Base-by-base conservation (phyloP, 83 land plant genomes). In the Thuja plicata region DNA sequence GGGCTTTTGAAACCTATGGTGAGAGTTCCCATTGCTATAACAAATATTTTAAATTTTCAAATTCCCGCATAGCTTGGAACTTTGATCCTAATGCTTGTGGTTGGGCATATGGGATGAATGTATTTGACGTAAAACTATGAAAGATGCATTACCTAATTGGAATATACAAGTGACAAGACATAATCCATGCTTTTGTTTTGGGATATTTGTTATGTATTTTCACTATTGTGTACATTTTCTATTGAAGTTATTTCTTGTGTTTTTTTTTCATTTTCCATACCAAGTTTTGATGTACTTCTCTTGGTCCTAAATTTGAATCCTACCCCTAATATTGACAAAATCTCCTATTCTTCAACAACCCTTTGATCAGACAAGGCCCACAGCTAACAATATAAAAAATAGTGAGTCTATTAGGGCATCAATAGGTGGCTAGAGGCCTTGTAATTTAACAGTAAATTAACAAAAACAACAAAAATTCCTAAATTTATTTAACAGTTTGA, bases 21-120 rank as follows among this genome's bases (percentile, higher is more conserved):
- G 93, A 91, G 89, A 93, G 93, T 82, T 91, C 91, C 86, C 94
- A 91, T 84, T 91, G 89, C 54, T 93, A 91, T 87, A 93, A 93
- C 38, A 93, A 91, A 81, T 93, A 93, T 43, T 87, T 91, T n/a
- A 93, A 93, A 80, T 93, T 93, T 38, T 88, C 94, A 27, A 93
- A 93, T 89, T 93, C 94, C 17, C 91, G 92, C 12, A 93, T 93
- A 80, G 77, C 93, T 9, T 43, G 80, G 85, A 81, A 93, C 91
- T 90, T 92, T 89, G 89, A 92, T 89, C 92, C 94, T 5, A 92
- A 92, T 90, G 94, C 94, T 60, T 91, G 94, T 93, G 94, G 93
- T 34, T 91, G 92, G 94, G 93, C 94, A 66, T 93, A 92, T 93
- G 93, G 94, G 40, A 93, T 93, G 93, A 93, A 93, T 71, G 54